Evolutionary conservation across 2,329 filamentous ascomycete species (phyloP), one percentile per base, ranked within the genome.

Genomic region (Eurotiales sp.): DNA sequence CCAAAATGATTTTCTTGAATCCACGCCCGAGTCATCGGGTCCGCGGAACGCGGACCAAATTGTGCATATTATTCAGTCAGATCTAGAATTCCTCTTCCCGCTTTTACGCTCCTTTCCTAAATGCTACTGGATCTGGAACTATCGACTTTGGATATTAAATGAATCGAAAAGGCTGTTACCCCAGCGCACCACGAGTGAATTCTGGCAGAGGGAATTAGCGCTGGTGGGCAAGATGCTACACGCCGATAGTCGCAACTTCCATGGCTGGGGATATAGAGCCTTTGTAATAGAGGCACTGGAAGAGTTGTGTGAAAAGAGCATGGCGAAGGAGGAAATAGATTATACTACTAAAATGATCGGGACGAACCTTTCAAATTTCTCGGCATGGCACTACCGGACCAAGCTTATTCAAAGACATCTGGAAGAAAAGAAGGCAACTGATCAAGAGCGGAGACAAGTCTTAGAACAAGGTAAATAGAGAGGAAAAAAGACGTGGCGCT

Each of bases 51-150:
- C 57, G 59, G 66, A 64, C 58, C 71, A 67, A 74, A 57, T 80
- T 45, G 72, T 77, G 55, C 60, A 65, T 46, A 65, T 86, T 27
- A 78, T 97, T 55, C 79, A 81, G 42, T 76, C 80, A 50, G 93
- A 99, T 66, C 77, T 99, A 29, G 74, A 75, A 43, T 96, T 96
- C 64, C 85, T 92, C 29, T 82, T 96, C 36, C 88, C 89, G 0
- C 79, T 99, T 17, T 80, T 99, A 45, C 80, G 88, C 57, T 83
- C 90, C 58, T 92, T 84, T 58, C 93, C 93, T 6, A 99, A 99
- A 69, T 97, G 93, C 77, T 99, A 99, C 74, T 97, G 93, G 92
- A 92, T 99, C 63, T 99, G 93, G 93, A 95, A 96, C 61, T 92
- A 96, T 70, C 85, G 93, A 23, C 72, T 86, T 41, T 99, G 93